Percentiles rank a stretch among this genome's conserved stretches.
phyloP scores from a whole-genome alignment of 441 rosid genomes.

The Gossypium schwendimanii region DNA sequence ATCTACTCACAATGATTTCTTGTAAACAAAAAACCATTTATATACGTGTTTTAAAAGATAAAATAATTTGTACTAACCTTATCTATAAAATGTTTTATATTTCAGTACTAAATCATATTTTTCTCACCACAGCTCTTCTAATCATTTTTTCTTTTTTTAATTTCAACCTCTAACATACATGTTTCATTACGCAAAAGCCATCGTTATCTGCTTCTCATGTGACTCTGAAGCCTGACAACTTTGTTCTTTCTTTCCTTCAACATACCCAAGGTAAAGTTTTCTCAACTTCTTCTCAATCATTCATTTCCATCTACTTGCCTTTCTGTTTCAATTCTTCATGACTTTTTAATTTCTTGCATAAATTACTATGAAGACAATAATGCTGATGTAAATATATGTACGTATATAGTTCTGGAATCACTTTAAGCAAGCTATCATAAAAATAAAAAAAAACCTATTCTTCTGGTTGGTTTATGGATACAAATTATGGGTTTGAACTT shows the following conservation, averaged over 20 bases:
- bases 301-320: not conserved
- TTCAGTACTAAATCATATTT: too few species aligned
- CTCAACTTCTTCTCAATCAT: not conserved
- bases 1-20: too few species aligned
- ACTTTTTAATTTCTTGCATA: not conserved
- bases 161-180: too few species aligned
- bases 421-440: not conserved
- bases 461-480: not conserved
- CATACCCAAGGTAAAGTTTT: not conserved
- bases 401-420: not conserved
- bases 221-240: not conserved
- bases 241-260: not conserved
- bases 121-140: too few species aligned
- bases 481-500: not conserved
- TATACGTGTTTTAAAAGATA: too few species aligned
- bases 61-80: too few species aligned
- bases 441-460: not conserved
- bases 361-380: not conserved
- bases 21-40: too few species aligned
- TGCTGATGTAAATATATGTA: not conserved
- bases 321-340: not conserved
- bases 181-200: too few species aligned
- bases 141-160: too few species aligned
- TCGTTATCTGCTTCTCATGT: too few species aligned
- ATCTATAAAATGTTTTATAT: too few species aligned